These are phyloP conservation scores for Asterophora lycoperdoides DNA, from an alignment of 768 basidiomycete genomes.

Conservation along the genomic window DNA sequence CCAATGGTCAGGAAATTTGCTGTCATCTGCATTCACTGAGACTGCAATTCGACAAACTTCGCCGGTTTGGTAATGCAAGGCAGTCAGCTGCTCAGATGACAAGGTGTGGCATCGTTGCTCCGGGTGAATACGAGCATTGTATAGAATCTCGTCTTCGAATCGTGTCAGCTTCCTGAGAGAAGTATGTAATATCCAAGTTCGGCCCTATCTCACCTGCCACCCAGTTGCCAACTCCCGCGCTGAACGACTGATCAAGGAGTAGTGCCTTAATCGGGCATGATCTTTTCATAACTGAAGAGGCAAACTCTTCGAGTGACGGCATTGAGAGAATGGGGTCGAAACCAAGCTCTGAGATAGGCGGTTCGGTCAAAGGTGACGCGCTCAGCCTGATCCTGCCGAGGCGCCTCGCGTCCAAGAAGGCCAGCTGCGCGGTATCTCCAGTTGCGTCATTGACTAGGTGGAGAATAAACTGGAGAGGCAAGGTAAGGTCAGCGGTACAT, in stretches of 20 bases:
- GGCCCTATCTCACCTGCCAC: constrained; percentile 54
- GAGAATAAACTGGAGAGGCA: constrained; percentile 49
- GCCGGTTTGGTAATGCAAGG: constrained; percentile 48
- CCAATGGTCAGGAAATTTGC: constrained; percentile 65
- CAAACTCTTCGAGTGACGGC: constrained; percentile 54
- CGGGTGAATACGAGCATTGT: constrained; percentile 70
- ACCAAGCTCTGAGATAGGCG: constrained; percentile 68
- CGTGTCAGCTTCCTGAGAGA: neutral
- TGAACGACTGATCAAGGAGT: constrained; percentile 77
- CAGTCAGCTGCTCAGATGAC: constrained; percentile 40
- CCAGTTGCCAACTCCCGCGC: constrained; percentile 81
- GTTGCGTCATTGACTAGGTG: constrained; percentile 43
- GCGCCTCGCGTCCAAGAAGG: constrained; percentile 69
- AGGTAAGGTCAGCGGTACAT: neutral
- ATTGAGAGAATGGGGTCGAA: constrained; percentile 75
- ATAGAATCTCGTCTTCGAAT: constrained; percentile 61
- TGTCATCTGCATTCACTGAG: constrained; percentile 63
- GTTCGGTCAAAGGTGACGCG: constrained; percentile 50
- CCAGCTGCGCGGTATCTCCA: constrained; percentile 45
- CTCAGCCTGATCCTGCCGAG: constrained; percentile 68
- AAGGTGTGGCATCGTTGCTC: constrained; percentile 61
- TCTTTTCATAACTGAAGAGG: constrained; percentile 43
- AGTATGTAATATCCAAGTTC: neutral
- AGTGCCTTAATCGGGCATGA: constrained; percentile 68
- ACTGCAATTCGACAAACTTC: constrained; percentile 61